Evolutionary conservation across 805 yeast genomes (phyloP).

Genomic region (Komagataella kurtzmanii): DNA sequence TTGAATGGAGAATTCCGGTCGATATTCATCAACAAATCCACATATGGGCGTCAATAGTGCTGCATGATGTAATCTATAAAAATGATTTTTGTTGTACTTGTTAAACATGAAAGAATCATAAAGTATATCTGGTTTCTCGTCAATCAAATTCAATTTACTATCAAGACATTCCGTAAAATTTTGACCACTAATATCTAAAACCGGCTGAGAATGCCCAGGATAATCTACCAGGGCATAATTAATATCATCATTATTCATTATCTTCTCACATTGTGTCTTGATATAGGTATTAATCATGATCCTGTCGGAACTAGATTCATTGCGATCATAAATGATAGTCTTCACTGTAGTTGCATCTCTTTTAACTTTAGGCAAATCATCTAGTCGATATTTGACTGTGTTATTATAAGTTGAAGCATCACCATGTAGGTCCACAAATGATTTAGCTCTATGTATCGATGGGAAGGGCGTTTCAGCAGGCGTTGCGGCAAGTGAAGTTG

Average conservation of each 20-base stretch:
- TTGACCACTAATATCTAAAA: neutral
- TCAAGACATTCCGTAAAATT: slow-evolving; percentile 1
- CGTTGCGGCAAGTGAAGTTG: neutral
- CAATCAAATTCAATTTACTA: neutral
- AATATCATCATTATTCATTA: slow-evolving; percentile 5
- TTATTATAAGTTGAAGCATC: neutral
- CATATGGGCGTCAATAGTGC: slow-evolving; percentile 6
- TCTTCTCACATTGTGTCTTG: slow-evolving; percentile 4
- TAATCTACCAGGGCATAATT: neutral
- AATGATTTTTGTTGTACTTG: slow-evolving; percentile 40
- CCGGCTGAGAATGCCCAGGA: slow-evolving; percentile 1
- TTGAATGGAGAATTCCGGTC: slow-evolving; percentile 37
- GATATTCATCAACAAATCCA: slow-evolving; percentile 32
- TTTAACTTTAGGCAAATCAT: neutral
- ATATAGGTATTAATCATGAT: slow-evolving; percentile 2
- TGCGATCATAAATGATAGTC: neutral
- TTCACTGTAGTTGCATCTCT: neutral
- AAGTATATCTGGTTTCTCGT: slow-evolving; percentile 1
- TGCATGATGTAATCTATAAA: neutral
- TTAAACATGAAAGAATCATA: slow-evolving; percentile 36
- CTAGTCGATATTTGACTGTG: neutral
- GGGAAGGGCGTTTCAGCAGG: neutral
- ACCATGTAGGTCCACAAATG: neutral
- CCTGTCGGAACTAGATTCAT: neutral
- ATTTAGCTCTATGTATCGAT: neutral